Evolutionary conservation across 768 basidiomycete genomes (phyloP).

Genomic region (Podaxis sp.): DNA sequence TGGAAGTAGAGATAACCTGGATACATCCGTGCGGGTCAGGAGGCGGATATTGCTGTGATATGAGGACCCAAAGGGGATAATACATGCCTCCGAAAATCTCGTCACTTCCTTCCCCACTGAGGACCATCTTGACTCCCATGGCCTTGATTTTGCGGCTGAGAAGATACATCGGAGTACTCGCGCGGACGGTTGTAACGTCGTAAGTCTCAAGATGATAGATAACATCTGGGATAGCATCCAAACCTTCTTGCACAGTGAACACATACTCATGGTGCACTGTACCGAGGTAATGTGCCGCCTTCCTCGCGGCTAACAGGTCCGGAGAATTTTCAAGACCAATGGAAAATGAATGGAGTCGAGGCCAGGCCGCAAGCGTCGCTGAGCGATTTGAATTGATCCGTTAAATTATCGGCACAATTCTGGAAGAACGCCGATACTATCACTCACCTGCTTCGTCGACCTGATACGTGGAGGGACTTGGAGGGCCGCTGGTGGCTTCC

Average conservation of each 20-base stretch:
- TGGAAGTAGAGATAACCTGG: conserved; percentile 99
- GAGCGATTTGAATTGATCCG: conserved; percentile 3
- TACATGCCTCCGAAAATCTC: conserved; percentile 89
- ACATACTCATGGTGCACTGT: conserved; percentile 97
- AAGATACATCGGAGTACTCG: conserved; percentile 98
- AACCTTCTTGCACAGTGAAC: conserved; percentile 96
- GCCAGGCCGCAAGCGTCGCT: conserved; percentile 87
- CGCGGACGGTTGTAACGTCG: conserved; percentile 97
- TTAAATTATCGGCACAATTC: conserved; percentile 14
- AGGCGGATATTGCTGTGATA: not conserved
- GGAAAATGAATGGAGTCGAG: conserved; percentile 96
- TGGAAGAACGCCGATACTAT: not conserved
- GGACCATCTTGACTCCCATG: conserved; percentile 99
- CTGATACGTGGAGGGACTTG: conserved; percentile 46
- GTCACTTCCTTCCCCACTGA: conserved; percentile 96
- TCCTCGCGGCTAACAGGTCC: conserved; percentile 90
- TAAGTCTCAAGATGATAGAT: conserved; percentile 98
- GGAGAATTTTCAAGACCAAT: conserved; percentile 94
- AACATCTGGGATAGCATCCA: conserved; percentile 96
- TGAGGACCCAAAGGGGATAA: not conserved
- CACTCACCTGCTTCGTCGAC: conserved; percentile 55
- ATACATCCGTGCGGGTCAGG: not conserved
- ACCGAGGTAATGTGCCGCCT: conserved; percentile 90
- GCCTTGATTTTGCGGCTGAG: conserved; percentile 98
- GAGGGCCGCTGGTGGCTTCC: conserved; percentile 52